These are phyloP conservation scores for Jatropha podagrica DNA, from an alignment of 441 rosid species.

Conservation along the genomic window DNA sequence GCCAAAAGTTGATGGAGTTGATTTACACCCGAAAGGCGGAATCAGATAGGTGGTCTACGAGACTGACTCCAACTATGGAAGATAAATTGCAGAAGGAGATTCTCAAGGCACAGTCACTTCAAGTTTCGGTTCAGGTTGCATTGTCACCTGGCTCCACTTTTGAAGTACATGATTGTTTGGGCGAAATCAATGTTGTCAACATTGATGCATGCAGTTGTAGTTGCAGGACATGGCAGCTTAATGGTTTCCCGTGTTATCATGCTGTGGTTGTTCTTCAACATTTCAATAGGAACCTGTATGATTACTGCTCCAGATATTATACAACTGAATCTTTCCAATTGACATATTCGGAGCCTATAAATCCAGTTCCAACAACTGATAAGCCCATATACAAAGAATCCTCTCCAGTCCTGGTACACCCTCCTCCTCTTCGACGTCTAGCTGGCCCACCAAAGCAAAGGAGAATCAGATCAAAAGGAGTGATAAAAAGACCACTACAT, in stretches of 20 bases:
- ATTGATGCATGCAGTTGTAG: conserved; percentile 42
- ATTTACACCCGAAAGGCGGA: conserved; percentile 39
- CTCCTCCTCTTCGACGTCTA: conserved; percentile 37
- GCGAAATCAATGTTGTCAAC: conserved; percentile 35
- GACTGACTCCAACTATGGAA: conserved; percentile 46
- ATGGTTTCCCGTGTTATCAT: conserved; percentile 51
- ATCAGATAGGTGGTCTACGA: conserved; percentile 44
- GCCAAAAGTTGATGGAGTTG: conserved; percentile 44
- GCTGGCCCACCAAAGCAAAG: conserved; percentile 40
- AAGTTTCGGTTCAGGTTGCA: conserved; percentile 21
- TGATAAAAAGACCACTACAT: conserved; percentile 40
- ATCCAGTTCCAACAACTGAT: conserved; percentile 37
- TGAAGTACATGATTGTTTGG: conserved; percentile 41
- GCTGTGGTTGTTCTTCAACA: conserved; percentile 46
- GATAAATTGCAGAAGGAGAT: conserved; percentile 43
- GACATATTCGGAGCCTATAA: conserved; percentile 42
- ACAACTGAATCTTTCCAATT: conserved; percentile 35
- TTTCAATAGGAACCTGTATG: conserved; percentile 29
- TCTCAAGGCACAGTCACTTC: conserved; percentile 32
- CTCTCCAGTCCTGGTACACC: conserved; percentile 26
- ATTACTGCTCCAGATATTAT: conserved; percentile 44
- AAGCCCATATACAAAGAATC: conserved; percentile 23
- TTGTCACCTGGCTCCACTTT: conserved; percentile 34
- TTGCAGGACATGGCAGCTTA: conserved; percentile 47
- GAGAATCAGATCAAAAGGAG: conserved; percentile 33